Conservation (phyloP, 495 filamentous ascomycete genomes). For the Penicillium flavigenum region DNA sequence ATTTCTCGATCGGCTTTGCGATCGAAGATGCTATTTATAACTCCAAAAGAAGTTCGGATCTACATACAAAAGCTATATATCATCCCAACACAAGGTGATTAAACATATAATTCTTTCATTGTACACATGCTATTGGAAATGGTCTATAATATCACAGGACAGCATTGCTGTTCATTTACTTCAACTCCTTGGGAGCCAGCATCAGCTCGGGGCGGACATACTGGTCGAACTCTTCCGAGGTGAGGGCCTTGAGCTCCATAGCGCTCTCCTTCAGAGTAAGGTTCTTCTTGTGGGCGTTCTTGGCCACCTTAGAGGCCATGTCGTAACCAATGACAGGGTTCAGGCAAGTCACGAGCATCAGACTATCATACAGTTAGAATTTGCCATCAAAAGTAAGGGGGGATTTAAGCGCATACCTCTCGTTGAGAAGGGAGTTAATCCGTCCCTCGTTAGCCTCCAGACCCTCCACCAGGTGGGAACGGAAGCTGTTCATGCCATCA, state of each 20-base stretch:
- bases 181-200: constrained; percentile 73
- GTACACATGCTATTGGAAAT: constrained; percentile 27
- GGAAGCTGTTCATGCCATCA: constrained; percentile 92
- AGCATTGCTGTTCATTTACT: constrained; percentile 33
- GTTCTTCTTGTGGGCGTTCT: constrained; percentile 99
- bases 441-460: constrained; percentile 89
- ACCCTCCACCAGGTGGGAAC: constrained; percentile 86
- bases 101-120: constrained; percentile 19
- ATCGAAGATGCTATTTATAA: constrained; percentile 17
- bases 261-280: constrained; percentile 89
- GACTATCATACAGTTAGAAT: constrained; percentile 50
- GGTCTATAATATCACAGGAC: constrained; percentile 25
- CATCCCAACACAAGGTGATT: background rate
- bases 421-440: constrained; percentile 83
- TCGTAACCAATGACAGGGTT: constrained; percentile 99
- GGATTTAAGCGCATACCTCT: constrained; percentile 55
- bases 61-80: background rate
- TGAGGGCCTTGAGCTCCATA: constrained; percentile 88
- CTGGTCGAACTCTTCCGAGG: constrained; percentile 86
- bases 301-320: constrained; percentile 95
- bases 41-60: constrained; percentile 5
- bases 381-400: constrained; percentile 8
- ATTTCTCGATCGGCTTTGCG: background rate
- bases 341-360: constrained; percentile 98
- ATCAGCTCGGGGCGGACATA: constrained; percentile 95